Base-by-base conservation (phyloP, 2,329 filamentous ascomycete genomes). In the Penicillium sp. region DNA sequence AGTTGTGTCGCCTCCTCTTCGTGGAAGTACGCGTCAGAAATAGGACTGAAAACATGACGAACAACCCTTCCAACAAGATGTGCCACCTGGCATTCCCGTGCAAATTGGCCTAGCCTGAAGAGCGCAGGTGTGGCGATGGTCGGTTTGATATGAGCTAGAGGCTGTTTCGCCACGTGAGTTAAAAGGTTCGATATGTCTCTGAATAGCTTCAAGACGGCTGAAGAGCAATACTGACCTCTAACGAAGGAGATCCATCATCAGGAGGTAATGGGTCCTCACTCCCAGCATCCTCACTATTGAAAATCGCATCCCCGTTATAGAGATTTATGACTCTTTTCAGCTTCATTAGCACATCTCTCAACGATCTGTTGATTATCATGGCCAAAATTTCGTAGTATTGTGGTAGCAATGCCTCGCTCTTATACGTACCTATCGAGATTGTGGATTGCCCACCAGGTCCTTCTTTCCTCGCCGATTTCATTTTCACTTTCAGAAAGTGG, bases 361-460 rank as follows among this genome's bases (percentile, higher is more conserved):
- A 26, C 44, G 22, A 47, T 17, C 5, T 4, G 17, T 26, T 26
- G 2, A 28, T 17, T 47, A 9, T 2, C 22, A 8, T 24, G 3
- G 44, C 22, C 12, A 28, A 26, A 1, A 45, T 4, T 24, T 24
- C 6, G 24, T 47, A 9, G 44, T 9, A 28, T 28, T 47, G 44
- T 5, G 44, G 44, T 47, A 47, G 28, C 3, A 26, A 13, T 28
- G 44, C 15, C 13, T 47, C 33, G 19, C 51, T 5, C 9, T 54
- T 40, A 24, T 6, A 40, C 35, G 30, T 24, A 54, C 51, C 51
- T 54, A 54, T 54, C 51, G 4, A 54, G 51, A 37, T 54, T 54
- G 7, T 54, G 51, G 33, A 54, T 26, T 54, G 51, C 51, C 51
- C 51, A 54, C 51, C 51, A 54, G n/a, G 51, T 54, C 51, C 51